phyloP scores from a whole-genome alignment of 2,329 filamentous ascomycete genomes.

The Ophiostoma fasciatum region DNA sequence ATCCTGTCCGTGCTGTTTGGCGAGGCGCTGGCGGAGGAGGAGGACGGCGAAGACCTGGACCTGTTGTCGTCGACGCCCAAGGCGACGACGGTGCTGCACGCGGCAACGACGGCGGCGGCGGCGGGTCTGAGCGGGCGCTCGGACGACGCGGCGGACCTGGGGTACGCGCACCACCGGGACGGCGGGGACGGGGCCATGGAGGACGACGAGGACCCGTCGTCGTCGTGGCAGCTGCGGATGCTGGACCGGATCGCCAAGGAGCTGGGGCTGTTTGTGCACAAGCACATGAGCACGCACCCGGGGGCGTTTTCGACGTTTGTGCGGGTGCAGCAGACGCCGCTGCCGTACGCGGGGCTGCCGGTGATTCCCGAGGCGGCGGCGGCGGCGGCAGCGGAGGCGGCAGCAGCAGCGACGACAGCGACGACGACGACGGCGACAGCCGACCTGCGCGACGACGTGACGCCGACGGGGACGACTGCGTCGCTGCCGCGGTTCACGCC shows the following conservation, averaged over 20 bases:
- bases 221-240: conserved; percentile 57
- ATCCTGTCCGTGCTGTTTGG: conserved; percentile 78
- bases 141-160: no score
- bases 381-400: conserved; percentile 3
- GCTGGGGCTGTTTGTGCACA: conserved; percentile 67
- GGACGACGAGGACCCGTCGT: neutral
- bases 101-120: conserved; percentile 15
- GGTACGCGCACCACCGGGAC: no score
- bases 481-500: conserved; percentile 35
- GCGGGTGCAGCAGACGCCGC: conserved; percentile 44
- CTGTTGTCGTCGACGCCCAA: conserved; percentile 33
- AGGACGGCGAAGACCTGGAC: conserved; percentile 15
- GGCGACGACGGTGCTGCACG: conserved; percentile 19
- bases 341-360: conserved; percentile 68
- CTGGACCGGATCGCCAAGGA: conserved; percentile 77
- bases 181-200: no score
- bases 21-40: conserved; percentile 48
- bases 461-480: conserved; percentile 11
- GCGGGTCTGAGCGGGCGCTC: no score
- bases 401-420: conserved; percentile 2
- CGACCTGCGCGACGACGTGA: conserved; percentile 2
- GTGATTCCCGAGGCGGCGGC: conserved; percentile 39
- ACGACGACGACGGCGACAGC: conserved; percentile 8
- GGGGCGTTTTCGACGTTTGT: conserved; percentile 78
- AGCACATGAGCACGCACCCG: conserved; percentile 65